Evolutionary conservation across 495 filamentous ascomycete species (phyloP), one percentile per base, ranked within the genome.

Genomic region (Penicillium antarcticum): DNA sequence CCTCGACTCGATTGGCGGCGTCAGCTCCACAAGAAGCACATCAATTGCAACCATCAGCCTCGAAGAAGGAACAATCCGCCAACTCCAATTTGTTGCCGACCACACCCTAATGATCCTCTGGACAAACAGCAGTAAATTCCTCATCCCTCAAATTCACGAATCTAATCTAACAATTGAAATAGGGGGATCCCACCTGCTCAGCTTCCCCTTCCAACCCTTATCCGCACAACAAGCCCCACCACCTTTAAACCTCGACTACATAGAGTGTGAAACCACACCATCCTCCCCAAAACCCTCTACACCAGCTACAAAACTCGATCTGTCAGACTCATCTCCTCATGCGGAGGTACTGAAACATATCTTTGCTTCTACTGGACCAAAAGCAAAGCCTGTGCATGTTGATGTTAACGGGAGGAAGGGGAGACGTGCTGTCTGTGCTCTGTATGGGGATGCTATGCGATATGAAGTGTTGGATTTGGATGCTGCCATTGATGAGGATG

Each of bases 381-480:
- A 69, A 34, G 63, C 77, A 39, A 70, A 58, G 17, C 80, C 82
- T 3, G 43, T 69, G 8, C 53, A 67, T 48, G 48, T 85, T 16
- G 73, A 77, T 37, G 71, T 83, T 17, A 84, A 84, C 57, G 80
- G 81, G 17, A 71, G 74, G 12, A 73, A 71, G 24, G 76, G 72
- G 2, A 72, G 80, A 21, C 66, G 80, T 44, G 78, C 76, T 18
- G 68, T 80, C 3, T 83, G 79, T 56, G 77, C 83, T 18, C 55
- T 85, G 44, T 80, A 80, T 49, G 71, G 74, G 11, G 80, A 85
- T 56, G 65, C 63, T 14, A 61, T 78, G 61, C 74, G 73, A 39
- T 85, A 84, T 57, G 74, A 78, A 31, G 73, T 85, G 7, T 73
- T 82, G 47, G 80, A 83, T 57, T 46, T 85, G 45, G 82, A 85